These are phyloP conservation scores for Lactarius tabidus DNA, from an alignment of 768 basidiomycete species.

Conservation along the genomic window DNA sequence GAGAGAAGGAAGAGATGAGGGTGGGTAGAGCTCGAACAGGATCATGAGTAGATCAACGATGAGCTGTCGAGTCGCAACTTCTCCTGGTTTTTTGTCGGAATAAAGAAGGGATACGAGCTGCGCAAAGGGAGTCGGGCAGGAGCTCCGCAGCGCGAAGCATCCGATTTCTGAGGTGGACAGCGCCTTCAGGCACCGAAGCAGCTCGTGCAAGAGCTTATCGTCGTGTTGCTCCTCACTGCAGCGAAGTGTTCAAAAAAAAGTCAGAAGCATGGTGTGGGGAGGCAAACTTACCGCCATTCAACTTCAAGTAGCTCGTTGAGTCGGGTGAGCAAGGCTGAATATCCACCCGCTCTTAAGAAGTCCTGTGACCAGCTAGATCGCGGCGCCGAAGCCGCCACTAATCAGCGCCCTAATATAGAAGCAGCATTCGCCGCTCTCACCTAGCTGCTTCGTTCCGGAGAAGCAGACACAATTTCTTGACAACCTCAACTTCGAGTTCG, in stretches of 20 bases:
- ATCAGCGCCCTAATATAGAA: slow-evolving; percentile 8
- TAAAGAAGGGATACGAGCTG: slow-evolving; percentile 83
- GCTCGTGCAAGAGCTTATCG: slow-evolving; percentile 88
- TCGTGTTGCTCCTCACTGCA: slow-evolving; percentile 95
- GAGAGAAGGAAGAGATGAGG: slow-evolving; percentile 57
- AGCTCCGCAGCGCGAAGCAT: slow-evolving; percentile 84
- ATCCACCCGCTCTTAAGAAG: slow-evolving; percentile 82
- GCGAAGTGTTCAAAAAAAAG: background rate
- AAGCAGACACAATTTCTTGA: slow-evolving; percentile 84
- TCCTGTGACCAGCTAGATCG: slow-evolving; percentile 77
- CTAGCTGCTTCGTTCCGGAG: slow-evolving; percentile 88
- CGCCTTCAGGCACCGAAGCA: slow-evolving; percentile 91
- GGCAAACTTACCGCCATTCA: slow-evolving; percentile 80
- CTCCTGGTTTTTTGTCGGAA: slow-evolving; percentile 98
- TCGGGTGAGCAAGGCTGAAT: slow-evolving; percentile 74
- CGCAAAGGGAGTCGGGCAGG: slow-evolving; percentile 81
- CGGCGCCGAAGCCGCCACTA: background rate
- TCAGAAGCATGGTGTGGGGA: background rate
- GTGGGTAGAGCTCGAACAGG: slow-evolving; percentile 85
- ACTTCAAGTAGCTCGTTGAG: slow-evolving; percentile 90
- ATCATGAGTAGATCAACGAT: slow-evolving; percentile 85
- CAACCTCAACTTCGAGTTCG: slow-evolving; percentile 74
- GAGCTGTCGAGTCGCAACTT: slow-evolving; percentile 83
- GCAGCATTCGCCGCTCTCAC: slow-evolving; percentile 38
- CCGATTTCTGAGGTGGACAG: slow-evolving; percentile 87